phyloP scores from a whole-genome alignment of 805 yeast species.

The Ogataea trehaloabstinens region DNA sequence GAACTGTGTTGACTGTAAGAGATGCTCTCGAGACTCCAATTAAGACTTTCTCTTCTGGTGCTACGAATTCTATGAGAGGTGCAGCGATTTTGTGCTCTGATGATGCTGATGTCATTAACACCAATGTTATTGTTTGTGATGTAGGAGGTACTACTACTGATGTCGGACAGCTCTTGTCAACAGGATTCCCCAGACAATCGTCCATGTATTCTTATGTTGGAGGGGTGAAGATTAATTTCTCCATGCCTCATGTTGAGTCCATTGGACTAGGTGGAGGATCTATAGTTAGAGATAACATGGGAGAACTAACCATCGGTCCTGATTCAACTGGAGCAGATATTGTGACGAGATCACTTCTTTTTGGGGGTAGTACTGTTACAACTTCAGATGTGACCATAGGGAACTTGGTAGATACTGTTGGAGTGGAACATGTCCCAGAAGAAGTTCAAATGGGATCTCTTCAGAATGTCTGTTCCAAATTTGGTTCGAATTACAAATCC shows the following conservation, averaged over 20 bases:
- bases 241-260: conserved; percentile 48
- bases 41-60: conserved; percentile 47
- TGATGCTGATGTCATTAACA: conserved; percentile 31
- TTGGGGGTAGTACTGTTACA: conserved; percentile 42
- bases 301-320: conserved; percentile 38
- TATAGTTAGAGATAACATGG: conserved; percentile 30
- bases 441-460: neutral
- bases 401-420: conserved; percentile 19
- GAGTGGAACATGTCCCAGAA: neutral
- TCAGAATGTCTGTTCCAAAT: neutral
- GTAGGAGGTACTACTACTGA: conserved; percentile 51
- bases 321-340: conserved; percentile 46
- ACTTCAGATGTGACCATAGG: conserved; percentile 42
- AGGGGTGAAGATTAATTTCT: conserved; percentile 46
- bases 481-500: conserved; percentile 22
- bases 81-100: conserved; percentile 42
- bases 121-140: conserved; percentile 38
- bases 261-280: conserved; percentile 53
- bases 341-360: conserved; percentile 31
- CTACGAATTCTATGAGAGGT: conserved; percentile 48
- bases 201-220: conserved; percentile 41
- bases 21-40: conserved; percentile 42
- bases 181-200: conserved; percentile 46
- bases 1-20: conserved; percentile 40
- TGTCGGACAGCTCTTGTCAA: conserved; percentile 41